These are phyloP conservation scores for Geotrichum phurueaensis DNA, from an alignment of 1,139 yeast species.

Conservation along the genomic window DNA sequence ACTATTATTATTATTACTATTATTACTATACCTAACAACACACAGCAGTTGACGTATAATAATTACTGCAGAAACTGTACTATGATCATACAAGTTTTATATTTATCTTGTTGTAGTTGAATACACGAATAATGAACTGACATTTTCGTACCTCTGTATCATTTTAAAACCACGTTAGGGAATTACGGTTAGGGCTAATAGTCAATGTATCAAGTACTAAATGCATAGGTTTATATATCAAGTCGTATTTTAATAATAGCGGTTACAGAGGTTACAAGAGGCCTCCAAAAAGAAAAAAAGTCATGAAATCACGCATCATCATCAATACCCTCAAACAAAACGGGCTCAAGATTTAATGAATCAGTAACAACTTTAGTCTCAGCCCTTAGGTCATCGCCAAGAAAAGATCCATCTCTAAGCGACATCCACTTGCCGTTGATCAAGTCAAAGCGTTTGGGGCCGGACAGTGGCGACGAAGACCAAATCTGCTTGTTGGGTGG, in stretches of 20 bases:
- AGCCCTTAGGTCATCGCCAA: constrained; percentile 35
- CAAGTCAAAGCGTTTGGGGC: constrained; percentile 62
- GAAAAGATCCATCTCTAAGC: constrained; percentile 35
- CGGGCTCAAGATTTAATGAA: constrained; percentile 17
- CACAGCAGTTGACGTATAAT: too few relatives aligned
- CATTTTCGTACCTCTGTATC: not conserved
- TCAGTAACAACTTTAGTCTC: constrained; percentile 32
- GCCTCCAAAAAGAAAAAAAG: not conserved
- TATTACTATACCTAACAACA: too few relatives aligned
- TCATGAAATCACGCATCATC: not conserved
- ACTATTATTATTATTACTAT: too few relatives aligned
- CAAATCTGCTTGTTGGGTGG: constrained; percentile 93
- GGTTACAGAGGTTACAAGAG: not conserved
- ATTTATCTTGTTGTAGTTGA: not conserved
- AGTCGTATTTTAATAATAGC: not conserved
- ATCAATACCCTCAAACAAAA: constrained; percentile 15
- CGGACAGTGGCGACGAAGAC: constrained; percentile 88
- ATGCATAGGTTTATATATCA: not conserved
- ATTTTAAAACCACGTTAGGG: not conserved
- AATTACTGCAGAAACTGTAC: too few relatives aligned
- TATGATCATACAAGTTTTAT: not conserved
- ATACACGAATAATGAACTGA: not conserved
- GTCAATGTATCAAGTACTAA: not conserved
- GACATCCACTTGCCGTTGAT: constrained; percentile 38
- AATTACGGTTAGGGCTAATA: not conserved